A percentile compares a stretch with the other conserved stretches of the same genome.
These are phyloP conservation scores for Kurtzmaniella cleridarum DNA, from an alignment of 805 yeast genomes.

Conservation along the genomic window DNA sequence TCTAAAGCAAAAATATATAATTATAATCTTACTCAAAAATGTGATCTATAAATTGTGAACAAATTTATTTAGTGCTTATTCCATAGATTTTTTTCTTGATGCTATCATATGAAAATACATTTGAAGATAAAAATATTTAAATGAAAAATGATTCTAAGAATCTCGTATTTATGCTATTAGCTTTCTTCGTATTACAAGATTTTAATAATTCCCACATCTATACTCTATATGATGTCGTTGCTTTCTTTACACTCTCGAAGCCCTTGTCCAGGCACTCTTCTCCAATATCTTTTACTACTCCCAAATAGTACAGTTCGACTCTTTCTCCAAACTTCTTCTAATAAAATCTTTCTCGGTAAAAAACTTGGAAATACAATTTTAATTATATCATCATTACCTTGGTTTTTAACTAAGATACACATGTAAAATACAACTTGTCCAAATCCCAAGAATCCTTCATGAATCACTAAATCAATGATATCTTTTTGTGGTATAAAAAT, in stretches of 20 bases:
- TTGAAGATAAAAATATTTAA: too few species aligned
- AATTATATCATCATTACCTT: slow-evolving; percentile 13
- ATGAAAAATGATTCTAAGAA: too few species aligned
- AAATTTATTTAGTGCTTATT: too few species aligned
- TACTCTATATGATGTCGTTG: background rate
- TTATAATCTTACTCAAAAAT: too few species aligned
- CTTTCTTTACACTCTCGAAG: slow-evolving; percentile 14
- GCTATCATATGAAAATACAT: too few species aligned
- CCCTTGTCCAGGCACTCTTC: slow-evolving; percentile 35
- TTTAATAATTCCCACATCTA: background rate
- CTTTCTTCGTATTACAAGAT: background rate
- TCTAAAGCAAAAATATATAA: too few species aligned
- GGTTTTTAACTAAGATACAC: slow-evolving; percentile 47
- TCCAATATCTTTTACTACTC: slow-evolving; percentile 21
- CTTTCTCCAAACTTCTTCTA: slow-evolving; percentile 34
- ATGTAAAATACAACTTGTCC: slow-evolving; percentile 61
- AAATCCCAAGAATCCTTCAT: slow-evolving; percentile 69
- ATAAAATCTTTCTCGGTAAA: slow-evolving; percentile 36
- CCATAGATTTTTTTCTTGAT: too few species aligned
- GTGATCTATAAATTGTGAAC: too few species aligned
- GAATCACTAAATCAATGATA: slow-evolving; percentile 61
- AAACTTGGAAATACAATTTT: slow-evolving; percentile 38
- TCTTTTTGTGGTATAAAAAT: slow-evolving; percentile 52
- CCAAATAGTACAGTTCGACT: slow-evolving; percentile 35
- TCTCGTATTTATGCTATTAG: too few species aligned